Evolutionary conservation across 2,329 filamentous ascomycete species (phyloP).

Genomic region (Fusarium sp.): DNA sequence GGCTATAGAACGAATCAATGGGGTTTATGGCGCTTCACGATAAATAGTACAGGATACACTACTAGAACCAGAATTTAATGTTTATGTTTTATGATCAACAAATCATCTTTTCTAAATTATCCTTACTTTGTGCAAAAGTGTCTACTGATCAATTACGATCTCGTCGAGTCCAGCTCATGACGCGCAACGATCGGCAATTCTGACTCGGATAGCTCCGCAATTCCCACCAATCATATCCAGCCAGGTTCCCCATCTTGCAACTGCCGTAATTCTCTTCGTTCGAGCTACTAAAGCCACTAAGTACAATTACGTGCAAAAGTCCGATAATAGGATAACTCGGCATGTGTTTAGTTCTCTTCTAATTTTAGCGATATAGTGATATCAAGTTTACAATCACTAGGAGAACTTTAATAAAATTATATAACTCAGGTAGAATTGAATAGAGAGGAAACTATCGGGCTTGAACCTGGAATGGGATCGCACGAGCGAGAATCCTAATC

Average conservation of each 20-base stretch:
- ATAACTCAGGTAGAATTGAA: too few relatives aligned
- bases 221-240: not conserved
- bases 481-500: not conserved
- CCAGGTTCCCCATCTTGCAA: not conserved
- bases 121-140: not conserved
- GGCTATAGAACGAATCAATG: not conserved
- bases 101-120: not conserved
- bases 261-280: not conserved
- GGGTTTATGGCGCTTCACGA: slow-evolving; percentile 2
- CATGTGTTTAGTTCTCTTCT: too few relatives aligned
- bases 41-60: slow-evolving; percentile 10
- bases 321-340: too few relatives aligned
- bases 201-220: not conserved
- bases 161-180: not conserved
- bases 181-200: not conserved
- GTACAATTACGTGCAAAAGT: too few relatives aligned
- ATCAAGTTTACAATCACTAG: too few relatives aligned
- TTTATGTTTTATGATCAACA: slow-evolving; percentile 28
- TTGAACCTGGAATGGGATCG: not conserved
- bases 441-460: too few relatives aligned
- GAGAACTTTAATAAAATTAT: too few relatives aligned
- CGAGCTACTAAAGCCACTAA: not conserved
- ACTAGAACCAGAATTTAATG: slow-evolving; percentile 30
- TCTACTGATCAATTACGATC: not conserved
- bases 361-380: too few relatives aligned